Base-by-base conservation (phyloP, 2,329 filamentous ascomycete species). In the Colletotrichum viniferum region DNA sequence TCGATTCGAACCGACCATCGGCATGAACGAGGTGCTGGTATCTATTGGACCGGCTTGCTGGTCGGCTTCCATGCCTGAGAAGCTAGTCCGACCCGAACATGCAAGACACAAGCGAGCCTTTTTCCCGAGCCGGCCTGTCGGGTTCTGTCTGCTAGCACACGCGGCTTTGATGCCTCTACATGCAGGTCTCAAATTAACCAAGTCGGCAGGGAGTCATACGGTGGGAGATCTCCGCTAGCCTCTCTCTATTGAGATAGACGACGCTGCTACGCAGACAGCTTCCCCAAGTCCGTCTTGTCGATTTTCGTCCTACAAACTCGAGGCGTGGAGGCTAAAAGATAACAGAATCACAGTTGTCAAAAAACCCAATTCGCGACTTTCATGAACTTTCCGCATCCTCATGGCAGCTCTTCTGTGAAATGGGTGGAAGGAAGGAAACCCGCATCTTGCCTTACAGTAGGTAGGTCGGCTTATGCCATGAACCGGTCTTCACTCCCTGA, bases 311-410 rank as follows among this genome's bases (percentile, higher is more conserved):
- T 3, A 4, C 43, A 24, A 21, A 52, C 10, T 13, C n/a, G 10
- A 21, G 43, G 18, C n/a, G 43, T 48, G 43, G n/a, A 7, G 43
- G 0, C 43, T 48, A 4, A 48, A 0, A 48, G 18, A 48, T 48
- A 1, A 10, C 10, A 48, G 43, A n/a, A 0, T 21, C 43, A 18
- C 43, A 13, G 9, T 21, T n/a, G 0, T 48, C 5, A 48, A 52
- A 0, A 0, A 52, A 52, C n/a, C 43, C 12, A 0, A 52, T 52
- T 12, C 6, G n/a, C 6, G 6, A 13, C 0, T 0, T 0, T 52
- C 10, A 0, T 52, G 43, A 52, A 52, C n/a, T 24, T 21, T 52
- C n/a, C 43, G 43, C 12, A 21, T 52, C 0, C n/a, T 24, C 43
- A 24, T 52, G 43, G 12, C 10, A 3, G n/a, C 43, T 21, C 12